These are phyloP conservation scores for Diddensiella santjacobensis DNA, from an alignment of 805 yeast genomes.

Conservation along the genomic window DNA sequence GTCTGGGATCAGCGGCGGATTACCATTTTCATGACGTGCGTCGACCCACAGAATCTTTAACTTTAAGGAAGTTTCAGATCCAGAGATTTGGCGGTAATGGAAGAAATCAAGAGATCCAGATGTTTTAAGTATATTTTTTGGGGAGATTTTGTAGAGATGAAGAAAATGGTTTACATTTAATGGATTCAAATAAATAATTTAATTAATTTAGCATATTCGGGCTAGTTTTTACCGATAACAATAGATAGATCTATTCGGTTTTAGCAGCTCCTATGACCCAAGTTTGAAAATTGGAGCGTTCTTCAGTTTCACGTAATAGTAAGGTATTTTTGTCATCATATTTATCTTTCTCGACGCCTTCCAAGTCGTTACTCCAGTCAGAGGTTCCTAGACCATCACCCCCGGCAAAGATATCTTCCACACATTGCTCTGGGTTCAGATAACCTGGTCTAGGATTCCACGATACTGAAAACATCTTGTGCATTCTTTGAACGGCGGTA, in stretches of 20 bases:
- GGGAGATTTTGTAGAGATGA: too few relatives aligned
- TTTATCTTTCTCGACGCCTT: neutral
- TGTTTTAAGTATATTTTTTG: too few relatives aligned
- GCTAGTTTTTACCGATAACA: too few relatives aligned
- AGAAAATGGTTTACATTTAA: too few relatives aligned
- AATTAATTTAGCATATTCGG: too few relatives aligned
- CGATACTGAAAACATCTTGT: constrained; percentile 52
- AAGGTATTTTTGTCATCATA: neutral
- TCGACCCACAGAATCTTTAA: too few relatives aligned
- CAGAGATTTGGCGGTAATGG: too few relatives aligned
- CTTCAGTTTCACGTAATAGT: constrained; percentile 15
- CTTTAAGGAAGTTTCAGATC: too few relatives aligned
- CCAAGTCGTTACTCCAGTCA: constrained; percentile 2
- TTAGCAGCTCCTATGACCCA: constrained; percentile 9
- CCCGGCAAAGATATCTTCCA: constrained; percentile 70
- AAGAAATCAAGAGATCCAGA: too few relatives aligned
- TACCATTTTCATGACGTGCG: too few relatives aligned
- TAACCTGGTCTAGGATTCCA: constrained; percentile 60
- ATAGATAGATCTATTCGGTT: neutral
- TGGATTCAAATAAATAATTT: too few relatives aligned
- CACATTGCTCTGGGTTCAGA: constrained; percentile 62
- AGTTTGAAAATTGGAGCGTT: constrained; percentile 15
- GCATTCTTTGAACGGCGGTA: constrained; percentile 35
- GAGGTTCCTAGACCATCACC: constrained; percentile 51
- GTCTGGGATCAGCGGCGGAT: too few relatives aligned